Evolutionary conservation across 192 early-diverging fungal genomes (phyloP).

Genomic region (Coemansia sp.): DNA sequence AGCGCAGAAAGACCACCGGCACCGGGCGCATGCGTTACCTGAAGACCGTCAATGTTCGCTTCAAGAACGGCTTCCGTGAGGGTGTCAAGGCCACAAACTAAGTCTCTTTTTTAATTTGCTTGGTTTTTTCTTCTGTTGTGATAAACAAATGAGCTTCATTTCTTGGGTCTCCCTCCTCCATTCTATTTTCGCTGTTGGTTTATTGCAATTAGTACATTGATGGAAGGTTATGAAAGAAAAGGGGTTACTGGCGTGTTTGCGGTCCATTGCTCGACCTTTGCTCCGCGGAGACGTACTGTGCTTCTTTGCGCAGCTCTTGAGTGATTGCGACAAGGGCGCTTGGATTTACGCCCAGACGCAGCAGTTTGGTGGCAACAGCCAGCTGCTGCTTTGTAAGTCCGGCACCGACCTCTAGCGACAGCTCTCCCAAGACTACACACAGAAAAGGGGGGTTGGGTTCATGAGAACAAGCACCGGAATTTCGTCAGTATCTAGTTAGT

Average conservation of each 20-base stretch:
- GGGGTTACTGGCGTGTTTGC: not conserved
- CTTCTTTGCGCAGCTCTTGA: conserved; percentile 43
- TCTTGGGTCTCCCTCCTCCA: not conserved
- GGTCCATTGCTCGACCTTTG: not conserved
- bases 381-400: conserved; percentile 48
- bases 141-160: not conserved
- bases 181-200: not conserved
- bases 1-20: conserved; percentile 99
- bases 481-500: too few species aligned
- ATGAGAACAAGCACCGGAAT: too few species aligned
- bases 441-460: not conserved
- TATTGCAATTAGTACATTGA: too few species aligned
- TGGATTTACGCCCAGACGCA: conserved; percentile 50
- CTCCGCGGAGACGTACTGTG: conserved; percentile 7
- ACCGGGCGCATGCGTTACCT: conserved; percentile 98
- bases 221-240: not conserved
- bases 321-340: conserved; percentile 47
- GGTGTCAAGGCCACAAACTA: conserved; percentile 36
- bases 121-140: not conserved
- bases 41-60: conserved; percentile 86
- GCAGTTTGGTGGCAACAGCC: conserved; percentile 35
- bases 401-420: conserved; percentile 37
- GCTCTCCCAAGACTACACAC: conserved; percentile 38
- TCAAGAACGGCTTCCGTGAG: conserved; percentile 99
- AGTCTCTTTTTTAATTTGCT: not conserved